phyloP scores from a whole-genome alignment of 306 rosid species.

The Crataegus laevigata region DNA sequence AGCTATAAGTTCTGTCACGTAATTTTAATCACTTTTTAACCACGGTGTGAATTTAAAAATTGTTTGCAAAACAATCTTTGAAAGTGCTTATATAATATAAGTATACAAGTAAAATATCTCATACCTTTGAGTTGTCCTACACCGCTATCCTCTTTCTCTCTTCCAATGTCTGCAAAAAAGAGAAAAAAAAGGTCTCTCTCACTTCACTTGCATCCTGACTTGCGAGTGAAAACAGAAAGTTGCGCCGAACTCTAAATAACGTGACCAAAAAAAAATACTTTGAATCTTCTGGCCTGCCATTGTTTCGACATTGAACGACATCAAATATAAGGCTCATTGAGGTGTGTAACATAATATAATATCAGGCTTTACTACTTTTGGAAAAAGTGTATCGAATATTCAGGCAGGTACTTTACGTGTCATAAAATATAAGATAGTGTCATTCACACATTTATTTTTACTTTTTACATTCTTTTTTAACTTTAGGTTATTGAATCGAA shows the following conservation, averaged over 20 bases:
- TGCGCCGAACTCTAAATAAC: background rate
- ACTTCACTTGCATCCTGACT: background rate
- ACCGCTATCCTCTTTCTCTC: background rate
- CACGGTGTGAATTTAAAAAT: background rate
- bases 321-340: no score
- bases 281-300: no score
- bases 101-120: no score
- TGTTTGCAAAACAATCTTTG: background rate
- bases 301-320: no score
- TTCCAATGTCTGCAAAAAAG: background rate
- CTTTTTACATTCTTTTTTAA: no score
- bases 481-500: fast-evolving
- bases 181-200: background rate
- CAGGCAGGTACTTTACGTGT: no score
- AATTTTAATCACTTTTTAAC: background rate
- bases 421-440: no score
- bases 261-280: no score
- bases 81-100: background rate
- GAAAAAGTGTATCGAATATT: no score
- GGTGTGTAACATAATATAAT: no score
- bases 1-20: background rate
- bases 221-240: background rate
- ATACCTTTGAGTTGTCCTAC: background rate
- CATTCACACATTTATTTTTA: no score
- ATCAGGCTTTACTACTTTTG: no score